Evolutionary conservation across 2,329 filamentous ascomycete genomes (phyloP).

Genomic region (Claviceps sp.): DNA sequence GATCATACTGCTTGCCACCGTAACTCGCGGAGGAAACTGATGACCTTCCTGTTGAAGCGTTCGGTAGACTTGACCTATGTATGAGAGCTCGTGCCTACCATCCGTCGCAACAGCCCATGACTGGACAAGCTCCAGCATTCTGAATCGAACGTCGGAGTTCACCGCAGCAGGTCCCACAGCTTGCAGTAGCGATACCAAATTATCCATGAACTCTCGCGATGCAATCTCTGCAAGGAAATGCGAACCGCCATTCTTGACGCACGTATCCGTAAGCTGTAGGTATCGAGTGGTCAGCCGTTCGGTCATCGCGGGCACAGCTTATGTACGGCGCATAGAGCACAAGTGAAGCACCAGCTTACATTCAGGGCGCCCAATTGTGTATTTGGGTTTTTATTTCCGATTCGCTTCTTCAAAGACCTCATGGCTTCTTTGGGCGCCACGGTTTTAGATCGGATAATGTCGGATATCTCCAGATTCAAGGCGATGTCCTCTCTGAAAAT

Average conservation of each 20-base stretch:
- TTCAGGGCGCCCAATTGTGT: constrained; percentile 90
- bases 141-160: constrained; percentile 73
- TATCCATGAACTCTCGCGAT: constrained; percentile 97
- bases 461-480: constrained; percentile 94
- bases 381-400: constrained; percentile 96
- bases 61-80: constrained; percentile 80
- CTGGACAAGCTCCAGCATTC: constrained; percentile 89
- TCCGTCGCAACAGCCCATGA: constrained; percentile 85
- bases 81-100: constrained; percentile 66
- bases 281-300: not conserved
- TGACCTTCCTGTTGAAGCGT: constrained; percentile 74
- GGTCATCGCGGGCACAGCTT: not conserved
- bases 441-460: constrained; percentile 92
- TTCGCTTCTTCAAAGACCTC: constrained; percentile 84
- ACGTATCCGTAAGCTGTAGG: constrained; percentile 82
- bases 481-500: constrained; percentile 75
- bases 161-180: constrained; percentile 60
- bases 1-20: constrained; percentile 92
- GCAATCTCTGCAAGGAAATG: constrained; percentile 95
- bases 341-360: constrained; percentile 31
- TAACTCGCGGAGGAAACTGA: constrained; percentile 73
- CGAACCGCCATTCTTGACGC: constrained; percentile 92
- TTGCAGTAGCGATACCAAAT: constrained; percentile 78
- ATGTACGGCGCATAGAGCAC: not conserved
- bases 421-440: constrained; percentile 97